Evolutionary conservation across 2,329 filamentous ascomycete genomes (phyloP), one percentile per base, ranked within the genome.

Genomic region (Nothophaeocryptopus gaeumannii): DNA sequence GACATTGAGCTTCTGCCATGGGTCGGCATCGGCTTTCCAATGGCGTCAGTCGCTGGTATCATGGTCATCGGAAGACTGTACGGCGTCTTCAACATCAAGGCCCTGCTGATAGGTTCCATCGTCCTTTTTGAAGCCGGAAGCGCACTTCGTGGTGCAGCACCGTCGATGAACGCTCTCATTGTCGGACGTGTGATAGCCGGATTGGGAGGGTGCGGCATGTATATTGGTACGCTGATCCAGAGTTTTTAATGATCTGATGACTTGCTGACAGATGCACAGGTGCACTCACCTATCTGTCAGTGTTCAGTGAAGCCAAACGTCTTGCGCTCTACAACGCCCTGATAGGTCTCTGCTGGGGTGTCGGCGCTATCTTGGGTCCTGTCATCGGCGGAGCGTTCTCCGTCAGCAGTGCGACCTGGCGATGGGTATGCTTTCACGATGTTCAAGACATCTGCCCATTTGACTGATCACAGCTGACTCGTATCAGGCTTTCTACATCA

Each of bases 401-500:
- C 2, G 50, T 34, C 8, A 26, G 29, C 14, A 58, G 34, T 33
- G 58, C 61, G 3, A 64, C 57, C 29, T 69, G 66, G 66, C 50
- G 66, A 55, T 67, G 65, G 63, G 20, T 26, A 26, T 4, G 20
- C 20, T 7, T 26, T 26, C 20, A 26, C 20, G 20, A 26, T 26
- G 20, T 26, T 26, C 20, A 26, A 26, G 20, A 26, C 20, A 26
- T 7, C 20, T 7, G 20, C 7, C 20, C 20, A 26, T 26, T 26
- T 7, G 20, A 26, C 20, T 26, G 20, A 26, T 26, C 20, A 26
- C 20, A 26, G 20, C 20, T 26, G 20, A 26, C 20, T 26, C 20
- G 4, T 7, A 26, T 26, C 20, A 26, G 20, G 70, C 69, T 0
- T 78, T 79, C 58, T 84, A 84, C 58, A 76, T 51, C 49, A 51